Evolutionary conservation across 2,329 filamentous ascomycete genomes (phyloP).

Genomic region (Fusarium sp.): DNA sequence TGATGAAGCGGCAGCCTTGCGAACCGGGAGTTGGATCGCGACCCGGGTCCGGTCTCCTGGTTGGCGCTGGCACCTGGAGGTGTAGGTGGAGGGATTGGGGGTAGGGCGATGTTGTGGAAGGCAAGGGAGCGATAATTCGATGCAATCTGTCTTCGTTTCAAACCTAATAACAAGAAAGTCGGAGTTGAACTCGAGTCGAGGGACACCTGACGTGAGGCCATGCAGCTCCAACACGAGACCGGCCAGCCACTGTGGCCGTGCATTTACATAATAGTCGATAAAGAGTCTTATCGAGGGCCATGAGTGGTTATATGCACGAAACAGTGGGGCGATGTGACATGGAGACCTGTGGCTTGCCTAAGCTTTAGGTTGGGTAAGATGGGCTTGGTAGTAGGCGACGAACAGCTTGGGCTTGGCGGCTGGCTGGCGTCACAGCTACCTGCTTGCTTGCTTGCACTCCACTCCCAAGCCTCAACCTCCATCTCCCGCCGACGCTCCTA

Average conservation of each 20-base stretch:
- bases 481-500: conserved; percentile 31
- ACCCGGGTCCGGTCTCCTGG: conserved; percentile 11
- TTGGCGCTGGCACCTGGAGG: conserved; percentile 33
- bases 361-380: conserved; percentile 7
- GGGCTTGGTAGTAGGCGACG: conserved; percentile 3
- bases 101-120: not conserved
- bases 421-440: conserved; percentile 46
- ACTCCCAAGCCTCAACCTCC: conserved; percentile 31
- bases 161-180: conserved; percentile 35
- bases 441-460: conserved; percentile 27
- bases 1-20: conserved; percentile 17
- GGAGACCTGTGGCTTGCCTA: conserved; percentile 34
- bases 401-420: conserved; percentile 28
- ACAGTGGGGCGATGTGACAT: conserved; percentile 9
- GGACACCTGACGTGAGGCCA: conserved; percentile 41
- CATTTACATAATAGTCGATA: conserved; percentile 45
- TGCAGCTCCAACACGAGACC: conserved; percentile 39
- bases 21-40: conserved; percentile 20
- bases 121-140: conserved; percentile 13
- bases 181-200: conserved; percentile 30
- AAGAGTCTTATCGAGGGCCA: conserved; percentile 9
- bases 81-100: conserved; percentile 9
- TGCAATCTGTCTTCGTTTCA: conserved; percentile 30
- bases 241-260: conserved; percentile 43
- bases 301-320: conserved; percentile 28